Evolutionary conservation across 371 early-diverging fungal species (phyloP), one percentile per base, ranked within the genome.

Genomic region (Mortierella sp.): DNA sequence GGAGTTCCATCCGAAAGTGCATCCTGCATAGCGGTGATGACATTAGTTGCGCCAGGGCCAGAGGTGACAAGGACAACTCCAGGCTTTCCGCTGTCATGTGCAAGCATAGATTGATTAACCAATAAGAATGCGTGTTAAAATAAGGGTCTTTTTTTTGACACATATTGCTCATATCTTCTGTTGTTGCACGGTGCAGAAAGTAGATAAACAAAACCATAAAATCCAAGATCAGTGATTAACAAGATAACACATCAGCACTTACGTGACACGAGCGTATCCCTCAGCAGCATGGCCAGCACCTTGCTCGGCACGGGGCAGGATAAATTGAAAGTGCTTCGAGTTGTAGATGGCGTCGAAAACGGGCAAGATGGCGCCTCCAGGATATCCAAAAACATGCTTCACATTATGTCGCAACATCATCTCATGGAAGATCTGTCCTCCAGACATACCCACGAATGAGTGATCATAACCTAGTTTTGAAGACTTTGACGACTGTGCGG

Each of bases 281-380:
- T 98, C 96, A 7, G 98, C 98, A 96, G 97, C 97, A 84, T 98
- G 98, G 15, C 98, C 98, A 60, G 96, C 98, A 72, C 98, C 98
- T 85, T 98, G 98, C 83, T 98, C 98, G 80, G 97, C 98, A 74
- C 98, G 86, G 42, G 98, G 97, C 53, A 98, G 88, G 71, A 98
- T 89, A 72, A 97, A 96, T 64, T 97, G 89, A 83, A 98, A 98
- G 82, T 97, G 93, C 70, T 92, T 89, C 31, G 96, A 95, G 82
- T 97, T 92, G 89, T 98, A 90, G 79, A 98, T 98, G 57, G 99
- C 98, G 85, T 97, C 97, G 84, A 96, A 97, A 3, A 98, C 97
- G 15, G 98, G 99, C 65, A 97, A 88, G 76, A 97, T 97, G 23
- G 99, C 98, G 64, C 98, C 97, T 66, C 98, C 99, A 51, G 97